These are phyloP conservation scores for Exophiala sp. DNA, from an alignment of 2,329 filamentous ascomycete genomes.

Conservation along the genomic window DNA sequence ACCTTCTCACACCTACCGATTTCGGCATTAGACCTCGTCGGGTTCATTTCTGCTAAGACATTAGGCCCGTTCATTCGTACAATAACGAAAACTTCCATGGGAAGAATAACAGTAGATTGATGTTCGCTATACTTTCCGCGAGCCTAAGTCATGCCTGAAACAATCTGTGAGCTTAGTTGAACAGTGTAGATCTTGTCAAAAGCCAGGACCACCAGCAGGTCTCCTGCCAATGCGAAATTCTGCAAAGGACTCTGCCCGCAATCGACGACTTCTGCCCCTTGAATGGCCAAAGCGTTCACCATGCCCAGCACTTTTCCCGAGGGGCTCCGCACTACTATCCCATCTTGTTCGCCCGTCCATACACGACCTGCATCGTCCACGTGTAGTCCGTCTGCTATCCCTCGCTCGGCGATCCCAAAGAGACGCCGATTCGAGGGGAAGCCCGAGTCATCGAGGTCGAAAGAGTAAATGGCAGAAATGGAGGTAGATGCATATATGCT, in stretches of 20 bases:
- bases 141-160: too few species aligned
- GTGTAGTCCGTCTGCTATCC: neutral
- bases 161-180: too few species aligned
- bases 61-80: too few species aligned
- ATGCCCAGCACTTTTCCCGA: neutral
- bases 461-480: neutral
- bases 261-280: neutral
- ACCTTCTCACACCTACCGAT: too few species aligned
- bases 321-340: neutral
- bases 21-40: too few species aligned
- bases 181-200: neutral
- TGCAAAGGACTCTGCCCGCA: neutral
- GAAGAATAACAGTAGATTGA: too few species aligned
- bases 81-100: too few species aligned
- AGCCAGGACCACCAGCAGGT: neutral
- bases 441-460: neutral
- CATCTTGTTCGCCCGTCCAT: conserved; percentile 1
- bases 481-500: neutral
- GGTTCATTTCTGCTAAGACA: too few species aligned
- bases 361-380: neutral
- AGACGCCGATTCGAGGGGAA: neutral
- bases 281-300: neutral
- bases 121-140: too few species aligned
- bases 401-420: neutral
- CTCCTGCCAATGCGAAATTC: conserved; percentile 1